Evolutionary conservation across 768 basidiomycete genomes (phyloP), one percentile per base, ranked within the genome.

Genomic region (Hydnomerulius pinastri): DNA sequence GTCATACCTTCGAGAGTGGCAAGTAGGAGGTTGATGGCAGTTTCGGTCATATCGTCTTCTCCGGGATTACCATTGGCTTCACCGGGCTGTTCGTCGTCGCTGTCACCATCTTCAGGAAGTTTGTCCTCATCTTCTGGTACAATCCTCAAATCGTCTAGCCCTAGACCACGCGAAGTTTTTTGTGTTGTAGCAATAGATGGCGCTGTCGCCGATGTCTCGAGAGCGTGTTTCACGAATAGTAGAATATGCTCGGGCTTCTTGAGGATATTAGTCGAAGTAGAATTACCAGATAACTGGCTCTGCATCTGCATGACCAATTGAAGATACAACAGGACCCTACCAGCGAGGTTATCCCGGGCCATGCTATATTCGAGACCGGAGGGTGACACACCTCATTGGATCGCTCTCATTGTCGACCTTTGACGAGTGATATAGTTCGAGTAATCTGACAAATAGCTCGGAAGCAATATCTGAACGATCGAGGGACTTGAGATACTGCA

Each of bases 231-330:
- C 21, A 98, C 76, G 62, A 97, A 97, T 2, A 79, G 74, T n/a
- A 98, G 66, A 9, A 95, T 77, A 49, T 94, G 83, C 9, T 77
- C 77, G 0, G 90, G 87, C 51, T 86, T 62, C 46, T 54, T 67
- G 29, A 85, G 71, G 25, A 94, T 80, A 52, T 77, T 83, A 4
- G 78, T 75, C 0, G 81, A 74, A 13, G 75, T 69, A 15, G 78
- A 74, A 18, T 78, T 77, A 35, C 76, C 72, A 1, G 84, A 78
- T 4, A 92, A 70, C 44, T 83, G 77, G 1, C 81, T 75, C 64
- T 94, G 90, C 76, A 97, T 87, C 58, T 87, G 83, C 53, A 93
- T 75, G 28, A 92, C 82, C 29, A 96, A 73, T 61, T 95, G 92
- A 20, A 96, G 77, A 56, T 83, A 83, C 5, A 89, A 73, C 28